phyloP scores from a whole-genome alignment of 495 filamentous ascomycete genomes.

The Usnea hakonensis region DNA sequence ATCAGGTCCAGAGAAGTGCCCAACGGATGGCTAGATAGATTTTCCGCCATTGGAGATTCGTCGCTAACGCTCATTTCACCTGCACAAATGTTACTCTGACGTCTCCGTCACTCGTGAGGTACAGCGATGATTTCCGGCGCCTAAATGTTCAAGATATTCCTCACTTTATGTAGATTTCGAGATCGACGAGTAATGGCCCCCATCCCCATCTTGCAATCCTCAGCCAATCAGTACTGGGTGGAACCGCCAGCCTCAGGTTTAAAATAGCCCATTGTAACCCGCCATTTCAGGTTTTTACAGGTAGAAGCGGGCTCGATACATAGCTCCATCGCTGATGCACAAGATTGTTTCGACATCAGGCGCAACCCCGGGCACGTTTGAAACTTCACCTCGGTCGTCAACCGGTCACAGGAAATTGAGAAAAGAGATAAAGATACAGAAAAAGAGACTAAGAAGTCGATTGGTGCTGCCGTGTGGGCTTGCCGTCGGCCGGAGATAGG shows the following conservation, averaged over 20 bases:
- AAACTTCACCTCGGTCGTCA: too few relatives aligned
- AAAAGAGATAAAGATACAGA: too few relatives aligned
- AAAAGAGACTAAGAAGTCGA: too few relatives aligned
- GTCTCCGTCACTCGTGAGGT: too few relatives aligned
- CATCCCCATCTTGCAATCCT: slow-evolving; percentile 1
- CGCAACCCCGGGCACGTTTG: too few relatives aligned
- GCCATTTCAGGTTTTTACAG: background rate
- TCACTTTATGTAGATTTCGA: background rate
- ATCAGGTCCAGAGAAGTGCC: background rate
- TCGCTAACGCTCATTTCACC: background rate
- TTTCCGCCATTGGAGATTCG: background rate
- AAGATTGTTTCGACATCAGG: too few relatives aligned
- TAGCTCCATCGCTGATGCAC: background rate
- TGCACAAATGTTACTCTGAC: too few relatives aligned
- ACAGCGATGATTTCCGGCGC: too few relatives aligned
- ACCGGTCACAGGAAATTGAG: too few relatives aligned
- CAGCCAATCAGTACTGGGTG: slow-evolving; percentile 1
- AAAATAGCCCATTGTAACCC: background rate
- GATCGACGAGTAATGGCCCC: background rate
- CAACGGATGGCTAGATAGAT: background rate
- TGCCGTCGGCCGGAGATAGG: background rate
- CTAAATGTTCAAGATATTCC: background rate
- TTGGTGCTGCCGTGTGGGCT: too few relatives aligned
- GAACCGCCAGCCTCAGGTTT: background rate
- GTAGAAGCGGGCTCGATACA: background rate